Conservation (phyloP, 2,329 filamentous ascomycete genomes). For the Fusarium camptoceras region DNA sequence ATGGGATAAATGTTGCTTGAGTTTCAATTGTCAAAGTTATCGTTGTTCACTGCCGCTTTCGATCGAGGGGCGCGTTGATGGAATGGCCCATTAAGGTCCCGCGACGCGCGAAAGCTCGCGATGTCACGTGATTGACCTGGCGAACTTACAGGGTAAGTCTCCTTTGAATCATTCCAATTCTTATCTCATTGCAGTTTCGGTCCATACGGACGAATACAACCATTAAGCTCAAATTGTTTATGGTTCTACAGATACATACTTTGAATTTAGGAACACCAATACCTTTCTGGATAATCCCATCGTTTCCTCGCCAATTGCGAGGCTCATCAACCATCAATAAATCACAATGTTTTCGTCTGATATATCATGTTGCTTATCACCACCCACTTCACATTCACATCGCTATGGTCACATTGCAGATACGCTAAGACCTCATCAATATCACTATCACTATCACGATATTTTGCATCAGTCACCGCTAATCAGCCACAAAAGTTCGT, state of each 20-base stretch:
- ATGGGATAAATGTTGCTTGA: background rate
- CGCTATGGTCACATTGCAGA: conserved; percentile 4
- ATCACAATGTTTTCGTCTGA: background rate
- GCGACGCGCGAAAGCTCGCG: conserved; percentile 30
- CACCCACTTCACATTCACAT: background rate
- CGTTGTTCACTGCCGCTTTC: background rate
- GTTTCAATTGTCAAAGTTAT: background rate
- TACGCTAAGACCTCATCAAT: background rate
- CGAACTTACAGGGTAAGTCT: background rate
- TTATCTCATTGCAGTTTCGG: background rate
- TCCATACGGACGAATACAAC: background rate
- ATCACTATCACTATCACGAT: conserved; percentile 33
- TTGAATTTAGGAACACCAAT: too few species aligned
- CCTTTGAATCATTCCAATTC: background rate
- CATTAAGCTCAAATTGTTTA: background rate
- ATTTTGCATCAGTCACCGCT: conserved; percentile 4
- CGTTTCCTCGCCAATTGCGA: background rate
- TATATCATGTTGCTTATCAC: background rate
- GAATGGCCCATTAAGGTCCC: background rate
- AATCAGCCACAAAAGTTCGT: conserved; percentile 6
- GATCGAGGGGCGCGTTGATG: background rate
- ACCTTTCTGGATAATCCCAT: background rate
- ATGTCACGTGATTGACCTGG: conserved; percentile 17
- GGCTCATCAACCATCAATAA: background rate
- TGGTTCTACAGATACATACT: too few species aligned